phyloP scores from a whole-genome alignment of 306 rosid species.

The Sicyos edulis region DNA sequence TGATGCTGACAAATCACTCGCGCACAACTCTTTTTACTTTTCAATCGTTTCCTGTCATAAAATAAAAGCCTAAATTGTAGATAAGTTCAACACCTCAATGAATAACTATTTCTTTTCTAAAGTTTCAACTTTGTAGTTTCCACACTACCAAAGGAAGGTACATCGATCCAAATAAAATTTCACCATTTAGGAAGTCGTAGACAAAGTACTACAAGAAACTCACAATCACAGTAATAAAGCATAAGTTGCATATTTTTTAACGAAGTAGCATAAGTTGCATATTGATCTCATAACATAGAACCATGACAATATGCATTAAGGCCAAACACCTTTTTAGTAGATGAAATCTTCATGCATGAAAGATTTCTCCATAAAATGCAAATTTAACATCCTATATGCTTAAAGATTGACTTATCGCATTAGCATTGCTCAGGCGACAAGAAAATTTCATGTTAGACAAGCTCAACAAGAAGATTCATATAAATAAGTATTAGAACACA shows the following conservation, averaged over 20 bases:
- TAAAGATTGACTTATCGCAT: slow-evolving; percentile 13
- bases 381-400: not conserved
- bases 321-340: not conserved
- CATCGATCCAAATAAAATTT: not conserved
- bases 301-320: not conserved
- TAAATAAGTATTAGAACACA: not conserved
- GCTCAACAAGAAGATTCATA: slow-evolving; percentile 7
- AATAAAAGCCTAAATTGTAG: not conserved
- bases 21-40: not conserved
- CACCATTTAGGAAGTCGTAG: not conserved
- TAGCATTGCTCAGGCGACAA: not conserved
- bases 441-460: not conserved
- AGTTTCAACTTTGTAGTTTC: not conserved
- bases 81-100: not conserved
- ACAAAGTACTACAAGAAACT: not conserved
- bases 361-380: not conserved
- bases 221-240: not conserved
- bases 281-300: not conserved
- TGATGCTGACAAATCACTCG: not conserved
- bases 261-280: not conserved
- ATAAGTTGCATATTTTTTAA: no score
- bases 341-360: slow-evolving; percentile 10
- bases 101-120: not conserved
- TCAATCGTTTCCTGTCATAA: no score
- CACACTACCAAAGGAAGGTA: not conserved